These are phyloP conservation scores for Colletotrichum tropicale DNA, from an alignment of 2,329 filamentous ascomycete genomes.

Conservation along the genomic window DNA sequence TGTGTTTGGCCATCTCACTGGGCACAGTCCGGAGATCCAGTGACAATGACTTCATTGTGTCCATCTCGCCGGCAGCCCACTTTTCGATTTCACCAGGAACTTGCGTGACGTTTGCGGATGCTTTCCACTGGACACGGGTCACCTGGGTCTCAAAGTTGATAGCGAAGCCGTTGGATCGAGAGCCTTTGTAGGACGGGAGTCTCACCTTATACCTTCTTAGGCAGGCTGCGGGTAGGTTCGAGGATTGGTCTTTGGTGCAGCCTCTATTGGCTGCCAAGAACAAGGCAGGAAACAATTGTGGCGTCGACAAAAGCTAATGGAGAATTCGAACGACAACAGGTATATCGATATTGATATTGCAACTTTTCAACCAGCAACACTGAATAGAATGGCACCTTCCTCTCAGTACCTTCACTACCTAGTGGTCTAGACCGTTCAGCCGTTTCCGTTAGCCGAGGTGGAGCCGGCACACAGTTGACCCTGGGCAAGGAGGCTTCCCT, in stretches of 20 bases:
- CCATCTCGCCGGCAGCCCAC: background rate
- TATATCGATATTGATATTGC: background rate
- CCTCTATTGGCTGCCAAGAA: background rate
- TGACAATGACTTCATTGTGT: background rate
- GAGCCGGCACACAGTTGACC: background rate
- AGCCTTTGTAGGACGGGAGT: background rate
- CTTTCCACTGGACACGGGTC: background rate
- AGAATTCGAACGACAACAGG: background rate
- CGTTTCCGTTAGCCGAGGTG: conserved; percentile 12
- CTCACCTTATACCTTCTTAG: background rate
- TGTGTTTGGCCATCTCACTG: background rate
- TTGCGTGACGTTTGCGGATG: background rate
- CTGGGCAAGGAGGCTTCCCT: background rate
- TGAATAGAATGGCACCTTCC: background rate
- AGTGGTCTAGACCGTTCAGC: background rate
- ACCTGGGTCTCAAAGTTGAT: background rate
- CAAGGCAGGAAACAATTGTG: background rate
- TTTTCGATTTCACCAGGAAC: background rate
- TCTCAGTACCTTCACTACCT: background rate
- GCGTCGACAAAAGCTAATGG: background rate
- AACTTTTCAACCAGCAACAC: background rate
- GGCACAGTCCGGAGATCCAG: background rate
- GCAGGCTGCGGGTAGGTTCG: background rate
- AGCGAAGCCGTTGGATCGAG: background rate
- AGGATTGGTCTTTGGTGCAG: background rate